phyloP scores from a whole-genome alignment of 2,329 filamentous ascomycete genomes.

The Cadophora sp. region DNA sequence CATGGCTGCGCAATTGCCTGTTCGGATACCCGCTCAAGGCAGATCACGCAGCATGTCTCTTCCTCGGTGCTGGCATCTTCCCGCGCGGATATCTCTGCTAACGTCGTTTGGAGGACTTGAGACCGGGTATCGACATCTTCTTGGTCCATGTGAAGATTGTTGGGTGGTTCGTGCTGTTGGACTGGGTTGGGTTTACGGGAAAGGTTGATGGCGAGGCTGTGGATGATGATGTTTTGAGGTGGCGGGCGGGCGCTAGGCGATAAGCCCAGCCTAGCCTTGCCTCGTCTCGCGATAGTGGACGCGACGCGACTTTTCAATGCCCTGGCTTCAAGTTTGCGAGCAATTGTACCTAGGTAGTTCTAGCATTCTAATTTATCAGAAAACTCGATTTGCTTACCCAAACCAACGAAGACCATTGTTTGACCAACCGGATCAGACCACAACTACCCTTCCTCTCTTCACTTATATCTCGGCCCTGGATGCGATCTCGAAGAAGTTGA shows the following conservation, averaged over 20 bases:
- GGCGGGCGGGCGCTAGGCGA: constrained; percentile 18
- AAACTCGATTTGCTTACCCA: not conserved
- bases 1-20: constrained; percentile 77
- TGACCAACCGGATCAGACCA: not conserved
- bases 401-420: not conserved
- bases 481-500: not conserved
- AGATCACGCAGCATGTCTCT: constrained; percentile 79
- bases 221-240: constrained; percentile 6
- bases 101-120: constrained; percentile 52
- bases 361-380: not conserved
- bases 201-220: not conserved
- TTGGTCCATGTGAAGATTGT: constrained; percentile 42
- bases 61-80: constrained; percentile 37
- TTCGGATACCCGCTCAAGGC: constrained; percentile 78
- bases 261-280: not conserved
- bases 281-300: constrained; percentile 10
- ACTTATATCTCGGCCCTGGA: not conserved
- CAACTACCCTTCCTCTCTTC: not conserved
- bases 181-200: not conserved
- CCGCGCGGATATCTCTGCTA: constrained; percentile 49
- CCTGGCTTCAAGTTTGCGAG: not conserved
- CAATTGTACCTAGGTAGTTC: not conserved
- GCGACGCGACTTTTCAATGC: constrained; percentile 1
- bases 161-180: not conserved
- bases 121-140: constrained; percentile 51